Percentiles rank a stretch among this genome's conserved stretches.
Evolutionary conservation across 208 protist genomes (phyloP).

Genomic region (Leptomonas pyrrhocoris): DNA sequence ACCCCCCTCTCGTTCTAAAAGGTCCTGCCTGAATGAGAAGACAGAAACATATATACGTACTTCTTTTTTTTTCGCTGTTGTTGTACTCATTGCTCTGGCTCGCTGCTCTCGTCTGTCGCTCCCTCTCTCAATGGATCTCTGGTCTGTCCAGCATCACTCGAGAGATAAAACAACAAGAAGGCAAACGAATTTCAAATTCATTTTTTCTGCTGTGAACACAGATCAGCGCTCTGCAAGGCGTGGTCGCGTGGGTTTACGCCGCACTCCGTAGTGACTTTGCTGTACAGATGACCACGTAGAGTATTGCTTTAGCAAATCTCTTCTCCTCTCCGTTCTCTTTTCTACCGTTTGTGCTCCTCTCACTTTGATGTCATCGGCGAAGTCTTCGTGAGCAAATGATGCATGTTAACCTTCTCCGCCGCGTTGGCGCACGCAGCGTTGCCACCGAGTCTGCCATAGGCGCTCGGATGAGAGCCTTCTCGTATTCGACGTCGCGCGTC

Average conservation of each 20-base stretch:
- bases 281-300: too few relatives aligned
- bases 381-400: neutral
- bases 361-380: neutral
- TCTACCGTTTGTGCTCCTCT: neutral
- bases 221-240: too few relatives aligned
- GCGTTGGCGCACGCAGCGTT: neutral
- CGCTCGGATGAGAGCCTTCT: neutral
- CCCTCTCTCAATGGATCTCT: too few relatives aligned
- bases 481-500: neutral
- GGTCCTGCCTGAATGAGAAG: neutral
- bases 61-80: neutral
- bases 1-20: conserved; percentile 21
- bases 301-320: neutral
- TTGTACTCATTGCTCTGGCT: too few relatives aligned
- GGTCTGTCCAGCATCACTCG: too few relatives aligned
- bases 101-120: too few relatives aligned
- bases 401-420: neutral
- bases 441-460: neutral
- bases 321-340: neutral
- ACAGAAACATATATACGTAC: neutral
- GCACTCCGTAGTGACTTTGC: too few relatives aligned
- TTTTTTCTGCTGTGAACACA: too few relatives aligned
- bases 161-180: too few relatives aligned
- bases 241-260: too few relatives aligned
- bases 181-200: too few relatives aligned